Evolutionary conservation across 106 monocot genomes (phyloP).

Genomic region (Posidonia australis): DNA sequence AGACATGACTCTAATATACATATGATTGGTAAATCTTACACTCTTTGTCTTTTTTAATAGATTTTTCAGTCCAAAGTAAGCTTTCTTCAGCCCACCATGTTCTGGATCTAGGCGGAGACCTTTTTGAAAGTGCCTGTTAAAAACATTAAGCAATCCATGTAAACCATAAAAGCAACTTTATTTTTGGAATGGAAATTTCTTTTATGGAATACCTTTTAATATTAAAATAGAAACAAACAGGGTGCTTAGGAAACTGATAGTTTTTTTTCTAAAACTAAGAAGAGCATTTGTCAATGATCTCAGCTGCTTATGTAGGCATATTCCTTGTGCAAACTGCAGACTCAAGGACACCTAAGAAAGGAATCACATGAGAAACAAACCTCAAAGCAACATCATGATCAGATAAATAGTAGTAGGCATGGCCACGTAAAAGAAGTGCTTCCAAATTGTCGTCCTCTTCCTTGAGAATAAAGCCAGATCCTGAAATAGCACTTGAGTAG

Average conservation of each 20-base stretch:
- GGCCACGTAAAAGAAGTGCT: slow-evolving; percentile 78
- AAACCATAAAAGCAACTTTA: no score
- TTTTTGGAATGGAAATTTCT: no score
- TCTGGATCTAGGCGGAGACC: slow-evolving; percentile 91
- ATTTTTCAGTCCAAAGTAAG: slow-evolving; percentile 98
- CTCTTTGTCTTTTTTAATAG: slow-evolving; percentile 83
- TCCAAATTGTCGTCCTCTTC: slow-evolving; percentile 88
- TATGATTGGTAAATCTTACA: slow-evolving; percentile 27
- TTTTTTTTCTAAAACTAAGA: no score
- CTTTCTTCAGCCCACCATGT: slow-evolving; percentile 84
- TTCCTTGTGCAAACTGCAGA: neutral
- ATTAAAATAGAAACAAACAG: no score
- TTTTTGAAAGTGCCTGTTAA: slow-evolving; percentile 78
- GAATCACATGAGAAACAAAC: slow-evolving; percentile 19
- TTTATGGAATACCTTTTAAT: no score
- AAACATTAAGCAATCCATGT: slow-evolving; percentile 5
- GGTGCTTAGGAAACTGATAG: no score
- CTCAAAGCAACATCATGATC: slow-evolving; percentile 94
- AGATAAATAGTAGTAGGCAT: slow-evolving; percentile 91
- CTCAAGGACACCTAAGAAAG: no score
- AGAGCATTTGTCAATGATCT: neutral
- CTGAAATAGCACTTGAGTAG: slow-evolving; percentile 70
- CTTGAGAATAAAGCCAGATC: slow-evolving; percentile 80
- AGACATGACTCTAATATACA: neutral
- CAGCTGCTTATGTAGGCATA: neutral